These are phyloP conservation scores for Eudorina sp. DNA, from an alignment of 139 green algal species.

Conservation along the genomic window DNA sequence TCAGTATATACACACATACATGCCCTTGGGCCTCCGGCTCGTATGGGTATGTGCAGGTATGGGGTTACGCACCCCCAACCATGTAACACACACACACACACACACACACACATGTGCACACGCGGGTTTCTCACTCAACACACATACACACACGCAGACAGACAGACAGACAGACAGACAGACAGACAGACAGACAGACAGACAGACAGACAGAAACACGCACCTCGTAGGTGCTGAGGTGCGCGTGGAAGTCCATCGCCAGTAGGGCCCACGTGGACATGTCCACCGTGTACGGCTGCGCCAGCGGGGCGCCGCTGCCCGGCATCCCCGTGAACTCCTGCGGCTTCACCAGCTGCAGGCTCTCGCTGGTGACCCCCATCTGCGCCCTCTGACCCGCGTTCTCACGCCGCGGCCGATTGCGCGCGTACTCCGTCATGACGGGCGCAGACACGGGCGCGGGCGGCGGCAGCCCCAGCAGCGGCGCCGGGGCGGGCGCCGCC, in stretches of 20 bases:
- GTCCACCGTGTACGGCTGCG: slow-evolving; percentile 80
- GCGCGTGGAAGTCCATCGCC: slow-evolving; percentile 86
- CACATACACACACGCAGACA: too few species aligned
- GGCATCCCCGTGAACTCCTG: slow-evolving; percentile 73
- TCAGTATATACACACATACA: too few species aligned
- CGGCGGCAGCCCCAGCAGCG: slow-evolving; percentile 9
- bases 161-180: too few species aligned
- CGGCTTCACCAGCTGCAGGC: slow-evolving; percentile 73
- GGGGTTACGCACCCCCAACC: too few species aligned
- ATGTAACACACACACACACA: too few species aligned
- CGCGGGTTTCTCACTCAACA: too few species aligned
- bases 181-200: too few species aligned
- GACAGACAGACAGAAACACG: too few species aligned
- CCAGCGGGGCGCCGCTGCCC: slow-evolving; percentile 55
- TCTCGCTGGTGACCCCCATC: slow-evolving; percentile 78
- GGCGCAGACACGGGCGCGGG: not conserved
- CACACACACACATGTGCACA: too few species aligned
- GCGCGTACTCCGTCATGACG: slow-evolving; percentile 77
- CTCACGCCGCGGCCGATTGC: slow-evolving; percentile 73
- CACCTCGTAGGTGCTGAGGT: slow-evolving; percentile 78
- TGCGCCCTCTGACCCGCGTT: slow-evolving; percentile 45
- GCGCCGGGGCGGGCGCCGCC: not conserved
- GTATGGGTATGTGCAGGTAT: too few species aligned
- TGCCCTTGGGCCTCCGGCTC: too few species aligned
- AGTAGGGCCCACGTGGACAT: slow-evolving; percentile 68